phyloP scores from a whole-genome alignment of 768 basidiomycete genomes.

The Nidularia pulvinata region DNA sequence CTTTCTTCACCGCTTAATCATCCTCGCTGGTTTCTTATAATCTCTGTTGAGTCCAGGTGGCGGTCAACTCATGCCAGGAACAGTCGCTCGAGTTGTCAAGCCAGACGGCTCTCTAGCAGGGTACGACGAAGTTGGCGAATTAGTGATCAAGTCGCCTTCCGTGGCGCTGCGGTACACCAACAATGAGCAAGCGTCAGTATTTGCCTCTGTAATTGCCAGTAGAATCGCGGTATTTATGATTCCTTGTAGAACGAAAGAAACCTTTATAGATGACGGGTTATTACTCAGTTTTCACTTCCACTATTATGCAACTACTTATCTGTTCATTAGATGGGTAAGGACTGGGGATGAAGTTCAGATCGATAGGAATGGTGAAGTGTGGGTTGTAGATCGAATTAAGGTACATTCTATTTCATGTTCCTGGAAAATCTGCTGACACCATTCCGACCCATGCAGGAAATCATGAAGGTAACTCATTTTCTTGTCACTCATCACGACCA shows the following conservation, averaged over 20 bases:
- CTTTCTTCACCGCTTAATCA: background rate
- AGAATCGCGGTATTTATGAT: background rate
- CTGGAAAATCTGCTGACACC: background rate
- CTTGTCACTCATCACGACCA: background rate
- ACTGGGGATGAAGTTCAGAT: conserved; percentile 70
- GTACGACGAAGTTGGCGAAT: conserved; percentile 60
- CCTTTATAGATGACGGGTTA: conserved; percentile 61
- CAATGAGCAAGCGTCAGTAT: conserved; percentile 60
- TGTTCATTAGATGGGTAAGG: conserved; percentile 53
- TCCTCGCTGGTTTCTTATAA: no score
- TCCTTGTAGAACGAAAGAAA: conserved; percentile 60
- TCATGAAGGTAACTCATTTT: conserved; percentile 34
- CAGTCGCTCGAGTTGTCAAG: conserved; percentile 53
- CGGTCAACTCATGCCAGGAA: conserved; percentile 58
- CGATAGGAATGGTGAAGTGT: conserved; percentile 51
- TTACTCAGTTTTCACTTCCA: conserved; percentile 5
- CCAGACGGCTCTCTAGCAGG: conserved; percentile 54
- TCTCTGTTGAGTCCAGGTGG: conserved; percentile 26
- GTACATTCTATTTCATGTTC: conserved; percentile 17
- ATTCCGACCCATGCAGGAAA: conserved; percentile 26
- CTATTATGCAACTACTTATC: conserved; percentile 1
- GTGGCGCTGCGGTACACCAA: conserved; percentile 57
- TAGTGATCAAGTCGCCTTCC: conserved; percentile 53
- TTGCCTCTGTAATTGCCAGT: background rate
- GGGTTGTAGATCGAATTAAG: conserved; percentile 66